Percentiles rank a stretch among this genome's conserved stretches.
These are phyloP conservation scores for Saccharomyces hybrid DNA, from an alignment of 1,139 yeast genomes.

Conservation along the genomic window DNA sequence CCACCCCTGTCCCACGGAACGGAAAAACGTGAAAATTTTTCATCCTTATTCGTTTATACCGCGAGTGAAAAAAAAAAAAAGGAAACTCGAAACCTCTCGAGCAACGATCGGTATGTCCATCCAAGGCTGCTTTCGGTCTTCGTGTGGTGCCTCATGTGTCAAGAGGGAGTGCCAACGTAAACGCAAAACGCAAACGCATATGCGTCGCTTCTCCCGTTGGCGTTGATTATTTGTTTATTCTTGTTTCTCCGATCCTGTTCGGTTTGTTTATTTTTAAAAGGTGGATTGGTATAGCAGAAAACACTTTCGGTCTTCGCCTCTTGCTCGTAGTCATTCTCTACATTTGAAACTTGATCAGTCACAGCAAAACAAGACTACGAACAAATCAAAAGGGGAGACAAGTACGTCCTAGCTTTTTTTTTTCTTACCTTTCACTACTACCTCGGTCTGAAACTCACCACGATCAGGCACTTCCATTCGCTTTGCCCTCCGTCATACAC, in stretches of 20 bases:
- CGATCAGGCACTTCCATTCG: neutral
- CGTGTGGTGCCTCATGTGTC: neutral
- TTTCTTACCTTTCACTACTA: neutral
- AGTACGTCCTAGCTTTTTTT: neutral
- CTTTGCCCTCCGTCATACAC: neutral
- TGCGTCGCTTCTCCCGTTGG: neutral
- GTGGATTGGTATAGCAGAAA: neutral
- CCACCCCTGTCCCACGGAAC: neutral
- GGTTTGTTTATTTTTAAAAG: neutral
- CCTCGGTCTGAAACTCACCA: neutral
- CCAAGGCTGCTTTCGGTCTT: neutral
- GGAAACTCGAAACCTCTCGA: constrained; percentile 1
- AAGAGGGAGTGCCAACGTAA: neutral
- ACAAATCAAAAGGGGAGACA: neutral
- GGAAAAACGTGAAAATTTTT: neutral
- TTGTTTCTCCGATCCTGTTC: neutral
- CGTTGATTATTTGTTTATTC: neutral
- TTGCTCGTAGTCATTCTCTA: neutral
- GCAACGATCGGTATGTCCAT: neutral
- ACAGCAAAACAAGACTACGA: neutral
- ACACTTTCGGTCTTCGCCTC: neutral
- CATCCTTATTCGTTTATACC: neutral
- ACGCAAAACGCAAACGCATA: neutral
- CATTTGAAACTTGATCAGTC: neutral
- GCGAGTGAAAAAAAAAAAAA: neutral